A percentile compares a stretch with the other conserved stretches of the same genome.
These are phyloP conservation scores for Phycomyces blakesleeanus DNA, from an alignment of 192 early-diverging fungal genomes.

Conservation along the genomic window DNA sequence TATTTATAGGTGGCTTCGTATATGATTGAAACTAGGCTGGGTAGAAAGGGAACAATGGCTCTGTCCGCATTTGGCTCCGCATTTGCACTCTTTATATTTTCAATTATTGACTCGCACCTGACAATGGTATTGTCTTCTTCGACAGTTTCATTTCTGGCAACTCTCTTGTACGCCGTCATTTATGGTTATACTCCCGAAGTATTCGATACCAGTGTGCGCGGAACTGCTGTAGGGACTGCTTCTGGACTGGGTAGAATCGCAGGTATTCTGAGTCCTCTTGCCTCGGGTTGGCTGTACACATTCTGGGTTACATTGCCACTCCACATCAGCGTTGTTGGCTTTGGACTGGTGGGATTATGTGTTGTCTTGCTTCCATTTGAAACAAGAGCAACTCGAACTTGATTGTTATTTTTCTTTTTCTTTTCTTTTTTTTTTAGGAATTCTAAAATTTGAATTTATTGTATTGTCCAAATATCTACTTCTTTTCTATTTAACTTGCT, in stretches of 20 bases:
- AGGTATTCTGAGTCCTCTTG: slow-evolving; percentile 71
- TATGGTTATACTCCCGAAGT: slow-evolving; percentile 90
- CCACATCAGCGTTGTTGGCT: slow-evolving; percentile 57
- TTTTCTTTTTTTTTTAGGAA: not conserved
- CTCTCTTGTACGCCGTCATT: slow-evolving; percentile 79
- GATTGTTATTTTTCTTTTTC: not conserved
- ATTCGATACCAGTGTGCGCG: slow-evolving; percentile 70
- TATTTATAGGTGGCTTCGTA: slow-evolving; percentile 41
- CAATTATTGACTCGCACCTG: slow-evolving; percentile 47
- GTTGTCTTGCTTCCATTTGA: slow-evolving; percentile 74
- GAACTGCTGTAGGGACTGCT: slow-evolving; percentile 76
- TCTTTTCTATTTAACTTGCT: not conserved
- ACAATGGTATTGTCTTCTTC: slow-evolving; percentile 61
- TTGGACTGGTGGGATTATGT: slow-evolving; percentile 53
- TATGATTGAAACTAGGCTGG: slow-evolving; percentile 70
- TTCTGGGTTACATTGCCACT: slow-evolving; percentile 58
- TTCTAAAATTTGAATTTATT: slow-evolving; percentile 8
- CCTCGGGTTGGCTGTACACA: slow-evolving; percentile 62
- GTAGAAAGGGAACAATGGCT: slow-evolving; percentile 78
- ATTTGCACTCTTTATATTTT: slow-evolving; percentile 64
- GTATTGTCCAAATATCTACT: not conserved
- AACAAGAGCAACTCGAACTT: slow-evolving; percentile 30
- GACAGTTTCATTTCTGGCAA: slow-evolving; percentile 59
- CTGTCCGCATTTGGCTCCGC: slow-evolving; percentile 70
- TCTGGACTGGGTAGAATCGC: slow-evolving; percentile 70